Evolutionary conservation across 164 flowering plant species (phyloP), one percentile per base, ranked within the genome.

Genomic region (Vitis labrusca): DNA sequence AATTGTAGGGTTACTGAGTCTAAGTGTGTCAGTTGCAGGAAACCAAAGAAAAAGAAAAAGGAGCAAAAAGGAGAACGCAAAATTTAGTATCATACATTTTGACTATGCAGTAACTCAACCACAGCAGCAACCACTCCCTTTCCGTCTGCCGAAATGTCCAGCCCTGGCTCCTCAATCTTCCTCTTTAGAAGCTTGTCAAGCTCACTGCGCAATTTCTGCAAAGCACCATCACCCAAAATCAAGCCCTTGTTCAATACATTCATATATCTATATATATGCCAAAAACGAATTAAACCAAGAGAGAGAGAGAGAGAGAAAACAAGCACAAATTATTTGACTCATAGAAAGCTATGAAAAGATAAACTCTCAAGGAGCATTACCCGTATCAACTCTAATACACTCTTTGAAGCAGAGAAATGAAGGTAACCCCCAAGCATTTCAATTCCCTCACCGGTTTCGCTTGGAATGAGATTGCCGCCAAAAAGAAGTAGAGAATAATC

Each of bases 361-460:
- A 55, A 73, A 59, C 6, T 19, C 55, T 48, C 1, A 12, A 61
- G 56, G 63, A 64, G 32, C 2, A 37, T 75, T 64, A 93, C 99
- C 92, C 70, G 79, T 68, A 95, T 93, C 68, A 95, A 82, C 50
- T 87, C 88, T 62, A 93, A 72, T 48, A 91, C 92, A 50, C 84
- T 89, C 88, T 84, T 87, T 23, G 99, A 89, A 48, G 99, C 93
- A 23, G 99, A 93, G 74, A 95, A 95, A 80, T 93, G 97, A 67
- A 95, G 96, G 81, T 95, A 95, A 14, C 99, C 99, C 27, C 86
- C 97, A 55, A 95, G 92, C 99, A 95, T 95, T 73, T 93, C 98
- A 56, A 93, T 95, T 10, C 98, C 97, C 50, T 90, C 91, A 27
- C 97, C 95, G 60, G 71, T 82, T 79, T 81, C 82, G 81, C 90